Conservation (phyloP, 108 stramenopile genomes). For the Nitzschia inconspicua region DNA sequence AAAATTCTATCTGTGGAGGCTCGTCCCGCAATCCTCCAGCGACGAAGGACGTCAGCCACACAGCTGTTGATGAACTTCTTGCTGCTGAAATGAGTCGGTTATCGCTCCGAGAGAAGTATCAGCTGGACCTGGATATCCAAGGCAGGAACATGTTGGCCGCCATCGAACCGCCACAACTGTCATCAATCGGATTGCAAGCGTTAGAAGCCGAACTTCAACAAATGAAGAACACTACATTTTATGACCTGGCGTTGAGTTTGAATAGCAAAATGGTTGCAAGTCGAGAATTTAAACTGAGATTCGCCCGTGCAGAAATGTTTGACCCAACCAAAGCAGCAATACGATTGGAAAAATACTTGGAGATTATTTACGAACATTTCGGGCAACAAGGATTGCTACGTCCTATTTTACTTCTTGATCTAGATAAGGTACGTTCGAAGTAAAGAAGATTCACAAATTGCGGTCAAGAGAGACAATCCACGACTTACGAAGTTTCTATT, state of each 20-base stretch:
- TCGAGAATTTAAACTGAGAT: neutral
- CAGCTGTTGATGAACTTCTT: slow-evolving; percentile 1
- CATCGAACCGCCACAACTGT: neutral
- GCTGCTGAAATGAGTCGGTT: neutral
- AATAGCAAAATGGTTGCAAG: neutral
- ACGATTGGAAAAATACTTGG: neutral
- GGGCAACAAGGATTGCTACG: neutral
- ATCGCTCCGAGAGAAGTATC: neutral
- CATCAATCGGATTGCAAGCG: slow-evolving; percentile 3
- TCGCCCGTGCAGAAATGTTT: neutral
- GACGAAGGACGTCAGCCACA: too few relatives aligned
- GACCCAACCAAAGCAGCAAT: slow-evolving; percentile 6
- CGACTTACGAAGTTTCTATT: neutral
- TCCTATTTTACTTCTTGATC: neutral
- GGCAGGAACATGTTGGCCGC: neutral
- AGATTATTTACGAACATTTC: neutral
- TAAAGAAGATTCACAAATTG: neutral
- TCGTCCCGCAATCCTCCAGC: too few relatives aligned
- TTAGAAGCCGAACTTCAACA: neutral
- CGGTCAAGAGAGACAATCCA: neutral
- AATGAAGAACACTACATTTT: neutral
- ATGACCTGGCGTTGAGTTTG: neutral
- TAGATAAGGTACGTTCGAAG: slow-evolving; percentile 9
- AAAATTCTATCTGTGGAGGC: too few relatives aligned
- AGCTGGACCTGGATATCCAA: neutral